Evolutionary conservation across 208 protist genomes (phyloP).

Genomic region (Leishmania martiniquensis): DNA sequence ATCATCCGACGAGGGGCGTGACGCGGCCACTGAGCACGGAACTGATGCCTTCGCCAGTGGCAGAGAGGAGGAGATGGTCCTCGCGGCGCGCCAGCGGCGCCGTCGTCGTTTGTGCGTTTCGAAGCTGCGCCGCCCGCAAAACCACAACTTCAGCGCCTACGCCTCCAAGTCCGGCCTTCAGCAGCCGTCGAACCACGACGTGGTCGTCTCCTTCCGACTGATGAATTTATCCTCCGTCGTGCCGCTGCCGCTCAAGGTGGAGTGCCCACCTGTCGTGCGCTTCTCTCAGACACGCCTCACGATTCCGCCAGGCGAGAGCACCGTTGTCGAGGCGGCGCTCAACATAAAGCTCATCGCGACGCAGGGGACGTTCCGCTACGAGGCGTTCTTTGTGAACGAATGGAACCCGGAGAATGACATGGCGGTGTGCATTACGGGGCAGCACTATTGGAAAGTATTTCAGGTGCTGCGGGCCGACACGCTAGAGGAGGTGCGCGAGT

Average conservation of each 20-base stretch:
- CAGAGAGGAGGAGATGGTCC: conserved; percentile 15
- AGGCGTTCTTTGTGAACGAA: conserved; percentile 86
- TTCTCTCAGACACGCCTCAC: conserved; percentile 62
- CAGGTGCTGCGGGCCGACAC: conserved; percentile 55
- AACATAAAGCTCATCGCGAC: conserved; percentile 61
- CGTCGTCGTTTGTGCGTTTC: conserved; percentile 17
- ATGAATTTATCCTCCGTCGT: conserved; percentile 71
- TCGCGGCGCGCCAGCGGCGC: conserved; percentile 19
- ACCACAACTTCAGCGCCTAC: conserved; percentile 26
- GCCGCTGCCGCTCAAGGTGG: conserved; percentile 73
- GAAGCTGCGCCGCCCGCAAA: conserved; percentile 19
- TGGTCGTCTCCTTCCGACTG: conserved; percentile 38
- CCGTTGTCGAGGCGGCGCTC: conserved; percentile 59
- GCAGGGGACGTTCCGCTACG: conserved; percentile 79
- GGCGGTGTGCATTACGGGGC: conserved; percentile 68
- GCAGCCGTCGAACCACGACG: conserved; percentile 10
- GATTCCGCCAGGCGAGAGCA: conserved; percentile 57
- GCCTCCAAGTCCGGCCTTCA: conserved; percentile 15
- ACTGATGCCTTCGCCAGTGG: background rate
- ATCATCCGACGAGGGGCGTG: conserved; percentile 15
- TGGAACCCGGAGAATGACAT: conserved; percentile 91
- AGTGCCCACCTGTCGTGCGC: conserved; percentile 75
- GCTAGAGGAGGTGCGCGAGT: conserved; percentile 50
- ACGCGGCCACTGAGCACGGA: background rate
- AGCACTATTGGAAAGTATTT: conserved; percentile 89